phyloP scores from a whole-genome alignment of 2,329 filamentous ascomycete genomes.

The Colletotrichum tropicale region DNA sequence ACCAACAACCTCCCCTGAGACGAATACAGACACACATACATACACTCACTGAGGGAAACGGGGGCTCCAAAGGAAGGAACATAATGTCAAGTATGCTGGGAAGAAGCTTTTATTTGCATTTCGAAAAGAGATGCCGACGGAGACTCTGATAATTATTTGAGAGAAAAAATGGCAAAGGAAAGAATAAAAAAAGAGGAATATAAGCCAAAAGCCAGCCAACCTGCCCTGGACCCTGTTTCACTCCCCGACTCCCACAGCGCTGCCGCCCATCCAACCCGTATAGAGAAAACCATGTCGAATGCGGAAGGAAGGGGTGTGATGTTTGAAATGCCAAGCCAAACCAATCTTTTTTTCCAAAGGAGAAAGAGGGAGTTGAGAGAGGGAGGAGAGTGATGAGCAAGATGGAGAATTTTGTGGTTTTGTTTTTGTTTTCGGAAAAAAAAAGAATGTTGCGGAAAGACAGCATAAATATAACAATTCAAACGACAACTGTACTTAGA shows the following conservation, averaged over 20 bases:
- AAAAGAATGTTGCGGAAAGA: not conserved
- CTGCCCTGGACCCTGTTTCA: slow-evolving; percentile 15
- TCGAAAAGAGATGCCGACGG: not conserved
- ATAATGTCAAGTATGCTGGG: not conserved
- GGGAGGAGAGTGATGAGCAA: not conserved
- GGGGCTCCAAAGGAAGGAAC: not conserved
- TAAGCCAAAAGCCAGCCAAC: slow-evolving; percentile 11
- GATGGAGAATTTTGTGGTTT: not conserved
- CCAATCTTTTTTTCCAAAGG: not conserved
- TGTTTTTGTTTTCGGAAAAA: not conserved
- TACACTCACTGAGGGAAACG: not conserved
- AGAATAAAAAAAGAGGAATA: not conserved
- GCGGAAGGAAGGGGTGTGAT: not conserved
- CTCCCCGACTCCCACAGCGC: slow-evolving; percentile 25
- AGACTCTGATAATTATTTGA: not conserved
- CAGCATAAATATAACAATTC: not conserved
- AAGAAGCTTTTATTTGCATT: not conserved
- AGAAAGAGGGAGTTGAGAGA: not conserved
- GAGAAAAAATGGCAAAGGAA: not conserved
- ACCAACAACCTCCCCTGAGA: not conserved
- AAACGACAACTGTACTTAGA: slow-evolving; percentile 5
- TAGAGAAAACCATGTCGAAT: slow-evolving; percentile 15
- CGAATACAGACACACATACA: not conserved
- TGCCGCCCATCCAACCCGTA: slow-evolving; percentile 22
- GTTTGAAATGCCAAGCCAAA: slow-evolving; percentile 7